Percentiles rank a stretch among this genome's conserved stretches.
Evolutionary conservation across 2,329 filamentous ascomycete genomes (phyloP).

Genomic region (Boeremia lycopersici): DNA sequence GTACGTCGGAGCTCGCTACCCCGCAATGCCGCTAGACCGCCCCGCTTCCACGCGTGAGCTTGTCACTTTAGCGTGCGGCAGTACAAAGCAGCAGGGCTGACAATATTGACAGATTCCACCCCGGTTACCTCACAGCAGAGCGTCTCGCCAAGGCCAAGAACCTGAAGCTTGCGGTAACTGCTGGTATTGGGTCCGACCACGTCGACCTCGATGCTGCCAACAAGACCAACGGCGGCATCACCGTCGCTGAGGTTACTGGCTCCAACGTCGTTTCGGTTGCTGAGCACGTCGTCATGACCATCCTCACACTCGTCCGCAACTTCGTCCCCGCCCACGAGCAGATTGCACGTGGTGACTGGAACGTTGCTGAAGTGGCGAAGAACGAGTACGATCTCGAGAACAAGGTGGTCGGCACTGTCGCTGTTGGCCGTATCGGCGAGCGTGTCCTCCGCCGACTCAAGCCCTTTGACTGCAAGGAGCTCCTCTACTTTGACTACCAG

Average conservation of each 20-base stretch:
- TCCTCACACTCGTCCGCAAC: slow-evolving; percentile 94
- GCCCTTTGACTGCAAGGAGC: slow-evolving; percentile 99
- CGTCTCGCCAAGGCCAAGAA: slow-evolving; percentile 98
- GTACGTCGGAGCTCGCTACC: slow-evolving; percentile 59
- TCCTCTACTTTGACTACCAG: slow-evolving; percentile 99
- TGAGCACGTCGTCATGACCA: slow-evolving; percentile 99
- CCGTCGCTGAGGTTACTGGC: slow-evolving; percentile 95
- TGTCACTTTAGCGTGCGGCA: slow-evolving; percentile 5
- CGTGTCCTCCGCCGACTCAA: slow-evolving; percentile 95
- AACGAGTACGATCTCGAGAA: slow-evolving; percentile 97
- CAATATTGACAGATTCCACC: slow-evolving; percentile 76
- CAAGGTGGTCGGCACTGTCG: slow-evolving; percentile 98
- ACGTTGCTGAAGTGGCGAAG: slow-evolving; percentile 95
- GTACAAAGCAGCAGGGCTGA: slow-evolving; percentile 10
- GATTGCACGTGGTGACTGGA: slow-evolving; percentile 87
- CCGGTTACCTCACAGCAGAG: slow-evolving; percentile 95
- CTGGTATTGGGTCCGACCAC: slow-evolving; percentile 97
- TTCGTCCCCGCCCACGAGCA: slow-evolving; percentile 97
- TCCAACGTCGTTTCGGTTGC: slow-evolving; percentile 98
- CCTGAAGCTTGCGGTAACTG: slow-evolving; percentile 94
- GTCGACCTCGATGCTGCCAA: slow-evolving; percentile 97
- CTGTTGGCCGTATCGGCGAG: slow-evolving; percentile 96
- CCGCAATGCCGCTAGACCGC: slow-evolving; percentile 34
- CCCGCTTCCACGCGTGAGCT: slow-evolving; percentile 34
- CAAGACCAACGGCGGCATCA: slow-evolving; percentile 97